Conservation (phyloP, 1,284 basidiomycete species). For the Kalmanozyma brasiliensis region DNA sequence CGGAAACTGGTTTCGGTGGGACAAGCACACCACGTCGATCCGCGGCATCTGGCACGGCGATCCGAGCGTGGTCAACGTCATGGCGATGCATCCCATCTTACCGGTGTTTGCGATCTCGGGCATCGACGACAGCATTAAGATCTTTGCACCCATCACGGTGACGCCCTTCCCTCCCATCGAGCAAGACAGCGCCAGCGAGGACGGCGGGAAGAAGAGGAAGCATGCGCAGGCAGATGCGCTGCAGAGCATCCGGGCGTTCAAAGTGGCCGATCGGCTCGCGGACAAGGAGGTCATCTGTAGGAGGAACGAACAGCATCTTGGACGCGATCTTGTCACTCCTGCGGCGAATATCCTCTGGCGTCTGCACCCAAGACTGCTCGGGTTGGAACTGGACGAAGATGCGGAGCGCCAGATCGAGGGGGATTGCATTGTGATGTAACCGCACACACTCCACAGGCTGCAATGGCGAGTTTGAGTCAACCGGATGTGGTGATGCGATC, state of each 20-base stretch:
- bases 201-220: conserved; percentile 1
- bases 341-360: conserved; percentile 9
- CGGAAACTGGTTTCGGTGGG: conserved; percentile 77
- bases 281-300: conserved; percentile 26
- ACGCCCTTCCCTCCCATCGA: conserved; percentile 17
- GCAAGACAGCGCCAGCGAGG: background rate
- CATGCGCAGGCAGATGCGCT: background rate
- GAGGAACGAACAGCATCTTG: conserved; percentile 8
- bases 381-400: conserved; percentile 5
- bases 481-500: too few species aligned
- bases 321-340: background rate
- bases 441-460: background rate
- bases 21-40: conserved; percentile 37
- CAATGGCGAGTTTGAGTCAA: too few species aligned
- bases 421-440: conserved; percentile 16
- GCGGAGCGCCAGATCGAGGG: conserved; percentile 11
- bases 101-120: conserved; percentile 87
- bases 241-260: background rate
- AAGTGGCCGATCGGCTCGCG: conserved; percentile 15
- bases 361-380: conserved; percentile 11
- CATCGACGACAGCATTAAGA: conserved; percentile 87
- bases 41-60: conserved; percentile 53
- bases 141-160: conserved; percentile 75
- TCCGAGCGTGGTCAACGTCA: conserved; percentile 75
- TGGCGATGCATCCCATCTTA: conserved; percentile 82